phyloP scores from a whole-genome alignment of 2,329 filamentous ascomycete genomes.

The Huntiella omanensis region DNA sequence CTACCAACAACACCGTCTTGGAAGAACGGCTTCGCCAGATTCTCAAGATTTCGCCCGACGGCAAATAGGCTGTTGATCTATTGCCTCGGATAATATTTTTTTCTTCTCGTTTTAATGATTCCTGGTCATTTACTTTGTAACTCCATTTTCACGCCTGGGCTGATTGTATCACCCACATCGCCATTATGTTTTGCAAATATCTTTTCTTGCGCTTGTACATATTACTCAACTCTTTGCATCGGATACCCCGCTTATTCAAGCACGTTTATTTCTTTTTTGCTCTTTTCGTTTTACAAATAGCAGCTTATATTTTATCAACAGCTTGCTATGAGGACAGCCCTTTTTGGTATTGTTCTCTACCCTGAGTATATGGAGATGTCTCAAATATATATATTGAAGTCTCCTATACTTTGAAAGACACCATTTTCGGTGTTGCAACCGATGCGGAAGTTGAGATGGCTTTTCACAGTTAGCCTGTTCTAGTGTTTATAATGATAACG shows the following conservation, averaged over 20 bases:
- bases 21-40: slow-evolving; percentile 9
- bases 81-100: background rate
- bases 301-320: slow-evolving; percentile 1
- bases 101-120: background rate
- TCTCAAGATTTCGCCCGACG: slow-evolving; percentile 7
- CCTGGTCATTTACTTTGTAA: background rate
- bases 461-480: background rate
- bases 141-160: too few relatives aligned
- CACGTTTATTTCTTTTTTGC: slow-evolving; percentile 4
- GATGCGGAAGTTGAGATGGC: background rate
- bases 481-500: slow-evolving; percentile 3
- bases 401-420: background rate
- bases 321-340: too few relatives aligned
- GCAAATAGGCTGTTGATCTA: background rate
- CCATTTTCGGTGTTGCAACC: background rate
- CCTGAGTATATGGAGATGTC: too few relatives aligned
- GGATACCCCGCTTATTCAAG: slow-evolving; percentile 5
- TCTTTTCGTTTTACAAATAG: background rate
- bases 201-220: too few relatives aligned
- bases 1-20: background rate
- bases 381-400: background rate
- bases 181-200: too few relatives aligned
- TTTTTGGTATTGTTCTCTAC: too few relatives aligned
- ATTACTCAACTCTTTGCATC: slow-evolving; percentile 1
- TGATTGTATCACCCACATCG: too few relatives aligned